Evolutionary conservation across 164 flowering plant genomes (phyloP).

Genomic region (Umbellularia californica): DNA sequence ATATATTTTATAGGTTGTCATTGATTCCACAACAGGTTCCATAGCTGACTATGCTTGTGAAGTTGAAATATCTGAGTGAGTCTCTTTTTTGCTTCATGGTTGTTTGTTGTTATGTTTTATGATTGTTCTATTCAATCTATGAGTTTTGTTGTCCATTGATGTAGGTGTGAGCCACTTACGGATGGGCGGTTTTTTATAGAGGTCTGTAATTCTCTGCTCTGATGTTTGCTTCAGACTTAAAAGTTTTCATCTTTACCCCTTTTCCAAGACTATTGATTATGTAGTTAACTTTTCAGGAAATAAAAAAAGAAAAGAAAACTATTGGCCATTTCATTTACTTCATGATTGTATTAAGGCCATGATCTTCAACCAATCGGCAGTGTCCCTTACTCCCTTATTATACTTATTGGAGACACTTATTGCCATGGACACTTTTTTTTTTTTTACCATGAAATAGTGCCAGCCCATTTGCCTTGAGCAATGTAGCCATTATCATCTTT

Average conservation of each 20-base stretch:
- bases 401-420: background rate
- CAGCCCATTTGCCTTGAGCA: too few relatives aligned
- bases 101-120: background rate
- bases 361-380: background rate
- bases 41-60: conserved; percentile 91
- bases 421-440: background rate
- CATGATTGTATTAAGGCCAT: background rate
- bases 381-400: too few relatives aligned
- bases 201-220: conserved; percentile 35
- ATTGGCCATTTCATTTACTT: background rate
- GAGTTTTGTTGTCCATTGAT: conserved; percentile 13
- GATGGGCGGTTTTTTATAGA: conserved; percentile 93
- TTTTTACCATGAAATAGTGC: background rate
- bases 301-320: background rate
- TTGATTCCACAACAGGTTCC: conserved; percentile 73
- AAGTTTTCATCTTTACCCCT: background rate
- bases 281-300: background rate
- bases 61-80: conserved; percentile 94
- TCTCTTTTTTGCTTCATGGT: background rate
- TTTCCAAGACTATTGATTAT: background rate
- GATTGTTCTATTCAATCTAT: background rate
- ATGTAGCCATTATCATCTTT: background rate
- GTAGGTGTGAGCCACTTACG: conserved; percentile 93
- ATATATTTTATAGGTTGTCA: conserved; percentile 49
- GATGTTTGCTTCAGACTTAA: background rate